These are phyloP conservation scores for Melastoma malabathricum DNA, from an alignment of 345 rosid species.

Conservation along the genomic window DNA sequence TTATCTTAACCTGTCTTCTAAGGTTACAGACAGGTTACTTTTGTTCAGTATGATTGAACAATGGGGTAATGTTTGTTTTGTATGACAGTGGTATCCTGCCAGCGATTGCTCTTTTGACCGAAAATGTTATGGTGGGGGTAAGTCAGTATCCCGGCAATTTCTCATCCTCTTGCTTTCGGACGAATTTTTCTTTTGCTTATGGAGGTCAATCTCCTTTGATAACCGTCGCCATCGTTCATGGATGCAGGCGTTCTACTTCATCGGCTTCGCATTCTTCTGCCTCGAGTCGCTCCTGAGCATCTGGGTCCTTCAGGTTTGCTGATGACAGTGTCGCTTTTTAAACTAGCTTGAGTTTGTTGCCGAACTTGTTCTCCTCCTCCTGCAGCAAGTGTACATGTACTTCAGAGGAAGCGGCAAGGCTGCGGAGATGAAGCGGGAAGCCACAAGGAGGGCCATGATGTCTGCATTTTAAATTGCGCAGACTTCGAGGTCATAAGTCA, in stretches of 20 bases:
- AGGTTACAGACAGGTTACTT: too few relatives aligned
- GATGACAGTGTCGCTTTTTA: slow-evolving; percentile 6
- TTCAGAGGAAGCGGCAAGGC: slow-evolving; percentile 49
- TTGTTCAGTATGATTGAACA: slow-evolving; percentile 2
- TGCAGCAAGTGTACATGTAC: slow-evolving; percentile 80
- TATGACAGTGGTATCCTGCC: slow-evolving; percentile 84
- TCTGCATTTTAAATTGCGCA: slow-evolving; percentile 8
- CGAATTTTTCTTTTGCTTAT: not conserved
- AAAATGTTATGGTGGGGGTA: slow-evolving; percentile 64
- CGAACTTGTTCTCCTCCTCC: slow-evolving; percentile 1
- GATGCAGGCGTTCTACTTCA: slow-evolving; percentile 62
- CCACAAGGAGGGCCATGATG: slow-evolving; percentile 30
- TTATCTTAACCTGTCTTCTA: not conserved
- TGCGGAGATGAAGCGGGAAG: slow-evolving; percentile 37
- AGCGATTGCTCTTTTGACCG: slow-evolving; percentile 51
- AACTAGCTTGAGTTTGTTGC: too few relatives aligned
- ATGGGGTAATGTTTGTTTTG: slow-evolving; percentile 14
- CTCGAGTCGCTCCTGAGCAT: slow-evolving; percentile 79
- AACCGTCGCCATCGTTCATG: too few relatives aligned
- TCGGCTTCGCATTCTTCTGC: slow-evolving; percentile 69
- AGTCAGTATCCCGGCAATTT: slow-evolving; percentile 10
- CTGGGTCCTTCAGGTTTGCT: slow-evolving; percentile 92
- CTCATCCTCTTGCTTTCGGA: not conserved
- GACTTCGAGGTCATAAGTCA: not conserved
- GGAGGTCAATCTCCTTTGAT: not conserved